Percentiles rank a stretch among this genome's conserved stretches.
Evolutionary conservation across 257 asterid species (phyloP).

Genomic region (Penstemon newberryi): DNA sequence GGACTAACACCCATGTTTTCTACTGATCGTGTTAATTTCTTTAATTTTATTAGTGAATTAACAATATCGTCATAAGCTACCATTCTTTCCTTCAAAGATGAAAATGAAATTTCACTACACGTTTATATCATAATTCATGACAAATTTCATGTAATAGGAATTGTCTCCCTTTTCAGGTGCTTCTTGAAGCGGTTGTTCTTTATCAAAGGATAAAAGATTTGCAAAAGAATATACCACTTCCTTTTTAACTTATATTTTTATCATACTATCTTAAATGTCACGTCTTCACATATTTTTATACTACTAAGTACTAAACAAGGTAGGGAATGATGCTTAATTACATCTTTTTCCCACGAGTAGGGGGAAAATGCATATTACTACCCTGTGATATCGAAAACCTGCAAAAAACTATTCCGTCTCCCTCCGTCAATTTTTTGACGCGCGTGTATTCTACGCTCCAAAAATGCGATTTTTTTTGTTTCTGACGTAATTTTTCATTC

Average conservation of each 20-base stretch:
- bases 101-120: background rate
- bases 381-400: no score
- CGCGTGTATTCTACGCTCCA: no score
- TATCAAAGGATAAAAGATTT: background rate
- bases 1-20: background rate
- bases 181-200: background rate
- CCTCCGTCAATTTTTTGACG: no score
- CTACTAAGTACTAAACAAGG: background rate
- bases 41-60: background rate
- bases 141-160: background rate
- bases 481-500: no score
- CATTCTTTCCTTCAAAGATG: background rate
- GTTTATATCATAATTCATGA: background rate
- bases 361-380: no score
- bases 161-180: background rate
- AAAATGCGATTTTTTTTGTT: no score
- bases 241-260: background rate
- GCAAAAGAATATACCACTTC: background rate
- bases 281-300: background rate
- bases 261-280: background rate
- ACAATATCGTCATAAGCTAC: background rate
- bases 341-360: background rate
- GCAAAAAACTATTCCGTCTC: no score
- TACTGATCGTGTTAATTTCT: background rate
- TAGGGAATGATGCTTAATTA: background rate